Evolutionary conservation across 164 flowering plant genomes (phyloP).

Genomic region (Stephania yunnanensis): DNA sequence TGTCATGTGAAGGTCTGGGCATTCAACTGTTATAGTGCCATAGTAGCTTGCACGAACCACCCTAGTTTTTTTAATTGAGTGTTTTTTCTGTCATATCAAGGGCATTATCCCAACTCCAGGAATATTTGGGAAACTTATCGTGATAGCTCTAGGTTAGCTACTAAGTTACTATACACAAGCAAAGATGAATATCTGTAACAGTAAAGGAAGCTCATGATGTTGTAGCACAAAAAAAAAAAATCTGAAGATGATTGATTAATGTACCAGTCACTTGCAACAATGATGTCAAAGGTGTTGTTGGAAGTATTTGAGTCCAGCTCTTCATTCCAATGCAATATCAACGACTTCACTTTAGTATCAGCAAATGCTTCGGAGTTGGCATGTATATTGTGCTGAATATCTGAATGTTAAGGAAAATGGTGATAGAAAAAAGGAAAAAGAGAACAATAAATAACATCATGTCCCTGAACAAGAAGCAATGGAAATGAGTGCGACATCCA

Average conservation of each 20-base stretch:
- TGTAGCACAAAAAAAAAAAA: too few species aligned
- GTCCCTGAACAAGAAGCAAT: not conserved
- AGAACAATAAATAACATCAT: not conserved
- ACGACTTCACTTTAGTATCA: conserved; percentile 48
- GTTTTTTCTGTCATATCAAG: too few species aligned
- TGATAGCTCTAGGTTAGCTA: too few species aligned
- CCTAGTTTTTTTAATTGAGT: too few species aligned
- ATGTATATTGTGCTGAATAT: conserved; percentile 62
- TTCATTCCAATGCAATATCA: conserved; percentile 74
- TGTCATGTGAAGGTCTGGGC: too few species aligned
- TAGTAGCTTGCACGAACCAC: too few species aligned
- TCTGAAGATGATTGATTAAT: conserved; percentile 8
- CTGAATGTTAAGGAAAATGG: conserved; percentile 53
- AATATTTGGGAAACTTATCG: too few species aligned
- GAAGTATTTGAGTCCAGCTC: conserved; percentile 25
- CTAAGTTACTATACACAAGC: too few species aligned
- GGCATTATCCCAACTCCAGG: too few species aligned
- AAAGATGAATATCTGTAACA: too few species aligned
- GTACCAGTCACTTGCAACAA: conserved; percentile 33
- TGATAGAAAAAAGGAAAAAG: not conserved
- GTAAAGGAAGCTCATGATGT: too few species aligned
- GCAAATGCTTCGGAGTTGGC: conserved; percentile 57
- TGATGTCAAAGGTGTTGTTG: conserved; percentile 33
- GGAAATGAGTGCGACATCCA: not conserved
- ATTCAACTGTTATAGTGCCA: too few species aligned